These are phyloP conservation scores for Prunus mongolica DNA, from an alignment of 306 rosid species.

Conservation along the genomic window DNA sequence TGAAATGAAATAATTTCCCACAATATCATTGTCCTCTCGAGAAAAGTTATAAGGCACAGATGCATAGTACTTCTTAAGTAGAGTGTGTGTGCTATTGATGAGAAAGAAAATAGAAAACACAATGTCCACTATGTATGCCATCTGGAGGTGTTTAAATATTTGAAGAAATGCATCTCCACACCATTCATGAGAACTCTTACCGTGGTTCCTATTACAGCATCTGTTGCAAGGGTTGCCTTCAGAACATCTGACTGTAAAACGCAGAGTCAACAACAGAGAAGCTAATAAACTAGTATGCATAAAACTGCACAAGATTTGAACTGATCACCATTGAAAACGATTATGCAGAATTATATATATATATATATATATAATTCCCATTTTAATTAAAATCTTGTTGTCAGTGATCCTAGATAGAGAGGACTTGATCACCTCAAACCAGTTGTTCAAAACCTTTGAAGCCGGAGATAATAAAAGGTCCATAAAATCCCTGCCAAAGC, in stretches of 20 bases:
- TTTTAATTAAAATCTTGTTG: background rate
- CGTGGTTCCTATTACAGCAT: slow-evolving; percentile 83
- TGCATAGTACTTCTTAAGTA: background rate
- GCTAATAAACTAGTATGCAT: background rate
- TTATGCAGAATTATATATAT: background rate
- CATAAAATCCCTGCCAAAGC: slow-evolving; percentile 71
- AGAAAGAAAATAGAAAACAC: background rate
- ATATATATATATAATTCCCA: background rate
- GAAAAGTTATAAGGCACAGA: background rate
- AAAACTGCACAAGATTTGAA: slow-evolving; percentile 1
- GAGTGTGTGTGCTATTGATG: background rate
- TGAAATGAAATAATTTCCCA: background rate
- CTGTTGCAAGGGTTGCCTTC: slow-evolving; percentile 91
- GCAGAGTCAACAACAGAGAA: slow-evolving; percentile 17
- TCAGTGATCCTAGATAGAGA: background rate
- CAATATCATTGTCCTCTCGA: background rate
- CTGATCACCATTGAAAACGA: background rate
- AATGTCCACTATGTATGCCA: background rate
- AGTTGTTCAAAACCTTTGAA: slow-evolving; percentile 83
- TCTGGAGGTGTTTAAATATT: background rate
- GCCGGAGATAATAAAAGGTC: slow-evolving; percentile 88
- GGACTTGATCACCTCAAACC: slow-evolving; percentile 69
- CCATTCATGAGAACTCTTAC: slow-evolving; percentile 43
- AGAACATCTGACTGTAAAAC: slow-evolving; percentile 70
- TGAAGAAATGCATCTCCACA: background rate